Evolutionary conservation across 2,329 filamentous ascomycete genomes (phyloP).

Genomic region (Aaosphaeria pasadenensis): DNA sequence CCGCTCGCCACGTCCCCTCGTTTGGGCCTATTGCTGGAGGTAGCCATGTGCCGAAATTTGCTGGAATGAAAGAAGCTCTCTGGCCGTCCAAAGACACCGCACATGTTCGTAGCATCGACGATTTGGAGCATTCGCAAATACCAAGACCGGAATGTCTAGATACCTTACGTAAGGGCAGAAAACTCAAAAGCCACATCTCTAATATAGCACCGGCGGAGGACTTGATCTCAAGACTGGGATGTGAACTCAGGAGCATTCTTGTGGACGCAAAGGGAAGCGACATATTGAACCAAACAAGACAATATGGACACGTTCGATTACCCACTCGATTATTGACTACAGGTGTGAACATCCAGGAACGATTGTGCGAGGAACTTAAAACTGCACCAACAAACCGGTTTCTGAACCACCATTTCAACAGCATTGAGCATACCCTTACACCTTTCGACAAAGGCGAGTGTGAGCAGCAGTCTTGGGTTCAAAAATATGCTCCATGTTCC

Average conservation of each 20-base stretch:
- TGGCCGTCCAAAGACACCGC: slow-evolving; percentile 67
- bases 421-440: slow-evolving; percentile 62
- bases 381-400: slow-evolving; percentile 51
- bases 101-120: slow-evolving; percentile 30
- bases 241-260: too few relatives aligned
- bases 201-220: slow-evolving; percentile 20
- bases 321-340: slow-evolving; percentile 36
- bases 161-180: slow-evolving; percentile 11
- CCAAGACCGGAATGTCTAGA: neutral
- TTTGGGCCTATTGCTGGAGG: slow-evolving; percentile 18
- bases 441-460: slow-evolving; percentile 78
- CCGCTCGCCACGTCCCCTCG: slow-evolving; percentile 9
- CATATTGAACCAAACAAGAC: too few relatives aligned
- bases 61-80: slow-evolving; percentile 63
- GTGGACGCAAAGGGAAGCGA: too few relatives aligned
- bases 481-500: slow-evolving; percentile 76
- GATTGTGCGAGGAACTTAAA: slow-evolving; percentile 26
- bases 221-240: slow-evolving; percentile 17
- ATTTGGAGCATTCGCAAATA: neutral
- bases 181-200: slow-evolving; percentile 40
- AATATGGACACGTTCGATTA: slow-evolving; percentile 16
- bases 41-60: slow-evolving; percentile 52
- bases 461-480: slow-evolving; percentile 70
- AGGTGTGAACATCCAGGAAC: slow-evolving; percentile 38
- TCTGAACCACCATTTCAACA: slow-evolving; percentile 57